Evolutionary conservation across 306 rosid species (phyloP), one percentile per base, ranked within the genome.

Genomic region (Astragalus membranaceus): DNA sequence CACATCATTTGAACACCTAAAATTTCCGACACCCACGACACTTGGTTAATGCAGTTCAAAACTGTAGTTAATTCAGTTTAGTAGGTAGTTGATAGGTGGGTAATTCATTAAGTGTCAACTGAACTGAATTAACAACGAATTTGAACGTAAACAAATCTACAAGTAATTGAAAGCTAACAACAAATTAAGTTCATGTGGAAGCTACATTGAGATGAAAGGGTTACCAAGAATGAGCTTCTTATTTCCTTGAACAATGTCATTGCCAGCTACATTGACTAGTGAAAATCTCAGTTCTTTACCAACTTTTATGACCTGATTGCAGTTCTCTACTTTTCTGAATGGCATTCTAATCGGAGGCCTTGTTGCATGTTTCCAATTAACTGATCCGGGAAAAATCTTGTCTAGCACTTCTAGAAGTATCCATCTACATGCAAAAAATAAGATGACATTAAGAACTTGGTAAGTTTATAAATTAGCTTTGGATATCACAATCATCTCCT

Each of bases 291-390:
- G 74, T 53, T 86, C 88, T 77, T 75, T 86, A 64, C 88, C 92
- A 36, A 95, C 72, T 87, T 81, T 85, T 56, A 91, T 50, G 70
- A 89, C 92, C 79, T 95, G 97, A 73, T 95, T 95, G 88, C 99
- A 89, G 69, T 95, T 95, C 87, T 95, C 97, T 67, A 95, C 90
- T 69, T 95, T 95, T 80, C 90, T 87, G 75, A 95, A 95, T 3
- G 97, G 99, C 99, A 95, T 91, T 82, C 74, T 95, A 37, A 91
- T 84, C n/a, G 99, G 99, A 36, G 99, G 99, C 67, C 67, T 95
- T 63, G 99, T 81, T 72, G 99, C 91, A n/a, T 83, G 92, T 75
- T 89, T 95, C 97, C 96, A 95, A 77, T 84, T 79, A 66, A 95
- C 97, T 10, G 90, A 84, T 57, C 91, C 96, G 1, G 90, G 89